Percentiles rank a stretch among this genome's conserved stretches.
phyloP scores from a whole-genome alignment of 23 red algal genomes.

The Gracilaria caudata region DNA sequence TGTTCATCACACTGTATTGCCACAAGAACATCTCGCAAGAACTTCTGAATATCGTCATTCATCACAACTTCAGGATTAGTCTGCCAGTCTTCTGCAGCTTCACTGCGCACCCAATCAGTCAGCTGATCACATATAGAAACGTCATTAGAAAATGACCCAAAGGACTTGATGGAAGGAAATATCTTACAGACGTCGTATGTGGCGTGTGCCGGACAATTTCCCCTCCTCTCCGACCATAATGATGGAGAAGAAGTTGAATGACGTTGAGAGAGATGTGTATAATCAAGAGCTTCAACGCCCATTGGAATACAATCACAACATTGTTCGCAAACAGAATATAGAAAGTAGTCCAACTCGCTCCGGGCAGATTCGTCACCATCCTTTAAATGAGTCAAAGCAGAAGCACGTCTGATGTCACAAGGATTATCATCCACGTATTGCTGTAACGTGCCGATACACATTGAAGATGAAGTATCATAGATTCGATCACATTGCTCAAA shows the following conservation, averaged over 20 bases:
- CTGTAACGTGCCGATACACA: conserved; percentile 13
- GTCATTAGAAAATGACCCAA: background rate
- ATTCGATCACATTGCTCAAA: conserved; percentile 47
- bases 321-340: conserved; percentile 62
- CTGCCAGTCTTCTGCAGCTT: conserved; percentile 33
- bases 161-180: conserved; percentile 23
- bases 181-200: conserved; percentile 59
- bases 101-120: conserved; percentile 30
- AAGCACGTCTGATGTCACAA: conserved; percentile 23
- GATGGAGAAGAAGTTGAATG: conserved; percentile 29
- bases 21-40: conserved; percentile 27
- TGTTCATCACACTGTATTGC: conserved; percentile 13
- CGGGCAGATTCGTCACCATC: conserved; percentile 27
- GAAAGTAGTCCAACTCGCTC: conserved; percentile 51
- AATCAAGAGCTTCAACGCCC: conserved; percentile 24
- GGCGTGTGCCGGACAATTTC: conserved; percentile 63
- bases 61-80: conserved; percentile 29
- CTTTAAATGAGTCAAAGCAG: background rate
- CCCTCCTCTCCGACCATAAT: conserved; percentile 30
- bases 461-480: conserved; percentile 31
- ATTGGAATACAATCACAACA: conserved; percentile 70
- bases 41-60: conserved; percentile 2
- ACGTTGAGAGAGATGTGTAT: background rate
- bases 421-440: conserved; percentile 38
- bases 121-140: conserved; percentile 12